Conservation (phyloP, 306 rosid species). For the Cicer pinnatifidum region DNA sequence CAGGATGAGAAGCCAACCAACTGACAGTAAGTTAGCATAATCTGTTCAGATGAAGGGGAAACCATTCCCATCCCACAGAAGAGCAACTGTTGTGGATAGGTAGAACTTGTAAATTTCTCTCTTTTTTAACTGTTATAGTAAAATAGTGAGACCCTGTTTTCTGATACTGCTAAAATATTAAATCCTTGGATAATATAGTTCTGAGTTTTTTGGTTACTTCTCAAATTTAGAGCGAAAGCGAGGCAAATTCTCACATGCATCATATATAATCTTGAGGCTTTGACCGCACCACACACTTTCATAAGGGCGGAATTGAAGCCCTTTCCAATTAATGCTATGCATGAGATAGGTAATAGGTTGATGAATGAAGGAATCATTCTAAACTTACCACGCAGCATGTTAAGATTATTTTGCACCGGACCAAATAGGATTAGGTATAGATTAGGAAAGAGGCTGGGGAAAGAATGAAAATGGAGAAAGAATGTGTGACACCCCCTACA, state of each 20-base stretch:
- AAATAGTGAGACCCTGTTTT: conserved; percentile 43
- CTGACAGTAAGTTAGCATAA: conserved; percentile 61
- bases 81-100: conserved; percentile 84
- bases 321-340: conserved; percentile 26
- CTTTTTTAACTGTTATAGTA: conserved; percentile 41
- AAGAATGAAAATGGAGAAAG: too few species aligned
- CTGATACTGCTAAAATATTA: conserved; percentile 47
- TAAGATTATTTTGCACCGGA: not conserved
- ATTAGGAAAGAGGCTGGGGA: not conserved
- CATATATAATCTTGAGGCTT: not conserved
- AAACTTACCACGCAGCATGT: conserved; percentile 9
- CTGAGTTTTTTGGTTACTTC: conserved; percentile 11
- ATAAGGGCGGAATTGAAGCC: not conserved
- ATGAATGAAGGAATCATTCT: not conserved
- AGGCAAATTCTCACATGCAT: not conserved
- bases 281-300: not conserved
- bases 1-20: conserved; percentile 90
- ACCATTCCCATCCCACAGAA: conserved; percentile 74
- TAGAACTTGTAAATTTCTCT: conserved; percentile 30
- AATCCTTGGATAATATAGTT: conserved; percentile 40
- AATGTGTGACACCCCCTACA: too few species aligned
- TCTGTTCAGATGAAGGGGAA: conserved; percentile 79
- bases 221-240: conserved; percentile 12
- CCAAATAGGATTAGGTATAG: not conserved
- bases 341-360: not conserved